Evolutionary conservation across 148 eudicot species (phyloP).

Genomic region (Rhododendron henanense): DNA sequence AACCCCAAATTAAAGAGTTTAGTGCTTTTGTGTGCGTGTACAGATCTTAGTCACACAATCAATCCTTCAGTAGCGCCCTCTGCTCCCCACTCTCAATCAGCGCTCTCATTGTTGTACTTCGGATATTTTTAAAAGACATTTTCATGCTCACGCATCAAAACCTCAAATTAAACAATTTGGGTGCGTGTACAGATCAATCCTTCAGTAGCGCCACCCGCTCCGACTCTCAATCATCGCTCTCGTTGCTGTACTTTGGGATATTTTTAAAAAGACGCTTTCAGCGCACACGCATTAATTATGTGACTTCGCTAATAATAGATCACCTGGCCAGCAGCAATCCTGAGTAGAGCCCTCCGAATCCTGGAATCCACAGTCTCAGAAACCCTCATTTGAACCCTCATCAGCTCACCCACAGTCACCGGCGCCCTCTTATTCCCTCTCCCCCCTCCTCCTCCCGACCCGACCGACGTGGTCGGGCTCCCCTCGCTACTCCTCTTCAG

Average conservation of each 20-base stretch:
- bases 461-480: conserved; percentile 21
- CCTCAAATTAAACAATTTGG: not conserved
- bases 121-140: no score
- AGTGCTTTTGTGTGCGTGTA: not conserved
- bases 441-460: conserved; percentile 14
- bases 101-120: no score
- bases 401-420: conserved; percentile 78
- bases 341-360: conserved; percentile 69
- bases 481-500: conserved; percentile 32
- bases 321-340: conserved; percentile 93
- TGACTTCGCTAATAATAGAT: not conserved
- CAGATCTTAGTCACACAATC: not conserved
- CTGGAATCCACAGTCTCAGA: conserved; percentile 70
- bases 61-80: not conserved
- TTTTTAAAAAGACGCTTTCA: not conserved
- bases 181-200: not conserved
- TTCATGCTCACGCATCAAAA: not conserved
- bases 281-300: not conserved
- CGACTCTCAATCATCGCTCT: not conserved
- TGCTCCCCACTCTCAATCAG: not conserved
- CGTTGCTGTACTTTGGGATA: not conserved
- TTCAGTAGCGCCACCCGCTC: not conserved
- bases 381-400: conserved; percentile 88
- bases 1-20: not conserved
- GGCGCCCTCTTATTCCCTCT: conserved; percentile 32